Conservation (phyloP, 2,329 filamentous ascomycete genomes). For the Cladosporium cucumerinum region DNA sequence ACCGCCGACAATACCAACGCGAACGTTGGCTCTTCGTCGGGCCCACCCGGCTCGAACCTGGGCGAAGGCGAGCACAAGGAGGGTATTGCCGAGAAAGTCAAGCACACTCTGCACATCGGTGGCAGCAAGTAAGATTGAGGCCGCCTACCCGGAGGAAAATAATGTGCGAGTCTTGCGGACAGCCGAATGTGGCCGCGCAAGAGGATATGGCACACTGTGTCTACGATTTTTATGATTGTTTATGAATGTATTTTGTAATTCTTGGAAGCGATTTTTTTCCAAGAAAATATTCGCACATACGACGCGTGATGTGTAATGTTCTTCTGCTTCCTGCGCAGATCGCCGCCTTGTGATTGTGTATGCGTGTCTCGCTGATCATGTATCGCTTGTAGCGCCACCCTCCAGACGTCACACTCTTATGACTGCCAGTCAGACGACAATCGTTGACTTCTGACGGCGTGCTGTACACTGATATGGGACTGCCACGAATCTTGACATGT, state of each 20-base stretch:
- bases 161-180: not conserved
- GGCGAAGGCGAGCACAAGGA: slow-evolving; percentile 22
- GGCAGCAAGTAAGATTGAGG: slow-evolving; percentile 2
- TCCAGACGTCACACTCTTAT: not conserved
- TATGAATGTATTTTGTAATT: not conserved
- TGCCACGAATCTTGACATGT: not conserved
- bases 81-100: slow-evolving; percentile 28
- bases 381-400: not conserved
- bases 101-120: slow-evolving; percentile 28
- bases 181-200: not conserved
- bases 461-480: not conserved
- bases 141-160: slow-evolving; percentile 12
- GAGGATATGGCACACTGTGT: not conserved
- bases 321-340: too few species aligned
- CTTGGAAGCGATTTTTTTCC: not conserved
- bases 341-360: too few species aligned
- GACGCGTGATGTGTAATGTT: not conserved
- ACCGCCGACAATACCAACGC: slow-evolving; percentile 23
- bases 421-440: too few species aligned
- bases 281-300: too few species aligned
- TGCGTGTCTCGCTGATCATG: not conserved
- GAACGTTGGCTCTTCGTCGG: slow-evolving; percentile 25
- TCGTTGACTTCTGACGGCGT: not conserved
- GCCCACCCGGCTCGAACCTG: not conserved
- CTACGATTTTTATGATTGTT: not conserved